These are phyloP conservation scores for Colletotrichum tamarilloi DNA, from an alignment of 2,329 filamentous ascomycete genomes.

Conservation along the genomic window DNA sequence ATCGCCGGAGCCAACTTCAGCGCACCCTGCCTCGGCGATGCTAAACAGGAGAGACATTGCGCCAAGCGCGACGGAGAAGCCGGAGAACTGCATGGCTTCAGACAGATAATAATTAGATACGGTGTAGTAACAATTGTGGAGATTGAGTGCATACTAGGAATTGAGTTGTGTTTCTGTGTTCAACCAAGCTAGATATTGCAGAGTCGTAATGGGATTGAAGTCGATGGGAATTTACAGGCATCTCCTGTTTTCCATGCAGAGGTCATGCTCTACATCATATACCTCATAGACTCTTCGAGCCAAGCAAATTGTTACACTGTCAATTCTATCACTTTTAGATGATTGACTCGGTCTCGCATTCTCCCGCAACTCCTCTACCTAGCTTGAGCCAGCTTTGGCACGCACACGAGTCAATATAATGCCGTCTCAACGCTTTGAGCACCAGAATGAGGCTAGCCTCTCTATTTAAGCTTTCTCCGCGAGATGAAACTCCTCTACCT, in stretches of 20 bases:
- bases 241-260: not conserved
- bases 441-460: no score
- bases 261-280: not conserved
- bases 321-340: not conserved
- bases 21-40: not conserved
- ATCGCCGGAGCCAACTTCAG: not conserved
- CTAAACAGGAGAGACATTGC: not conserved
- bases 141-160: not conserved
- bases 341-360: not conserved
- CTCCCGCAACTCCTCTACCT: not conserved
- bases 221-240: not conserved
- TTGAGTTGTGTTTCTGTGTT: not conserved
- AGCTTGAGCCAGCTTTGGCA: not conserved
- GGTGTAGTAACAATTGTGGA: not conserved
- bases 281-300: not conserved
- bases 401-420: not conserved
- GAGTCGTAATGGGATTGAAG: not conserved
- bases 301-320: not conserved
- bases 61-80: not conserved
- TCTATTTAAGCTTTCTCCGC: no score
- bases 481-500: no score
- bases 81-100: not conserved
- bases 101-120: not conserved
- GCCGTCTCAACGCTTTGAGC: not conserved
- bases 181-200: not conserved